These are phyloP conservation scores for Earliella scabrosa DNA, from an alignment of 1,284 basidiomycete species.

Conservation along the genomic window DNA sequence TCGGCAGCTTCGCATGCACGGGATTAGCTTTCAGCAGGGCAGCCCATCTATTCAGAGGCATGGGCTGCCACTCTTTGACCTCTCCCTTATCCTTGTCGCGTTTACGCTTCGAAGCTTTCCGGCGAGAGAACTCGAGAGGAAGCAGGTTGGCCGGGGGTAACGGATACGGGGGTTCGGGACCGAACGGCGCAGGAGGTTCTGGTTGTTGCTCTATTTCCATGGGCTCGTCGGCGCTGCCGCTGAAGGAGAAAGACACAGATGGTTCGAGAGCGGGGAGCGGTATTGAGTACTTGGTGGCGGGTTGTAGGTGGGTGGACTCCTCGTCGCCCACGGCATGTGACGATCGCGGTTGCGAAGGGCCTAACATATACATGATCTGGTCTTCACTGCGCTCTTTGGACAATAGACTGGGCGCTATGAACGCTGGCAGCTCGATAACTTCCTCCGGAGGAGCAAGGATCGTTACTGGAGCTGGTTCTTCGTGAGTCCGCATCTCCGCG, in stretches of 20 bases:
- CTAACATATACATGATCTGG: constrained; percentile 19
- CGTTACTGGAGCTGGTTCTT: background rate
- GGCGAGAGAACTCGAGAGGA: constrained; percentile 67
- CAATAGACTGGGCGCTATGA: constrained; percentile 1
- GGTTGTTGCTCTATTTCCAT: constrained; percentile 22
- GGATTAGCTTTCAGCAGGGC: constrained; percentile 75
- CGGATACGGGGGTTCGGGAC: constrained; percentile 50
- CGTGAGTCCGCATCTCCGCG: background rate
- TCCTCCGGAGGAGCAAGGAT: background rate
- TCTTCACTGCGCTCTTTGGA: constrained; percentile 17
- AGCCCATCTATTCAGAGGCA: constrained; percentile 75
- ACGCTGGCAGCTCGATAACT: background rate
- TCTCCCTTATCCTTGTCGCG: constrained; percentile 47
- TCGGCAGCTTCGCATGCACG: constrained; percentile 65
- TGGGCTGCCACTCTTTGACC: constrained; percentile 66
- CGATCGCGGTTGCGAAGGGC: constrained; percentile 4
- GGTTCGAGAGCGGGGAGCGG: constrained; percentile 11
- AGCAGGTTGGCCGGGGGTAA: constrained; percentile 65
- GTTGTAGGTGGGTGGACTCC: background rate
- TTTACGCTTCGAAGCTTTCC: constrained; percentile 62
- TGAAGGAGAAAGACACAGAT: constrained; percentile 4
- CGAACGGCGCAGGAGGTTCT: constrained; percentile 3
- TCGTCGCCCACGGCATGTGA: constrained; percentile 5
- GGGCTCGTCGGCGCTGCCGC: constrained; percentile 20
- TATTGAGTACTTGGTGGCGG: constrained; percentile 15